Percentiles rank a stretch among this genome's conserved stretches.
Evolutionary conservation across 768 basidiomycete species (phyloP).

Genomic region (Tulasnella sp.): DNA sequence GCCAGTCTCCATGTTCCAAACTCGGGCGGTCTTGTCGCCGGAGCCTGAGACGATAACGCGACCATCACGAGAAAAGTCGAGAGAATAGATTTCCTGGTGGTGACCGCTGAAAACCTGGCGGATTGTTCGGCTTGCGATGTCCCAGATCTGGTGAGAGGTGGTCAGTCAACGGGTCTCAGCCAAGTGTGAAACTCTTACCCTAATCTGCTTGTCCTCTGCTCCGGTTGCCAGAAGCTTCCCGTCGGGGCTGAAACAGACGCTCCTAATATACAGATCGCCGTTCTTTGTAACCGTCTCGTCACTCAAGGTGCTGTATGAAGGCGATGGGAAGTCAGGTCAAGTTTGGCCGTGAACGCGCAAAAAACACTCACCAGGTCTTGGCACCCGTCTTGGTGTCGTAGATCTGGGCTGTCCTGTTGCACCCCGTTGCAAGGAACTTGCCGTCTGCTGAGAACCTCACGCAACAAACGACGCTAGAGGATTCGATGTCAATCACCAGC

Average conservation of each 20-base stretch:
- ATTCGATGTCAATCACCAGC: background rate
- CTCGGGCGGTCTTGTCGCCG: conserved; percentile 63
- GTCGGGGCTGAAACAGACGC: conserved; percentile 74
- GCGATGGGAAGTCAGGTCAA: conserved; percentile 13
- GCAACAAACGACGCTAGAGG: conserved; percentile 71
- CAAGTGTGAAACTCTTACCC: conserved; percentile 50
- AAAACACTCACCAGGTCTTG: conserved; percentile 67
- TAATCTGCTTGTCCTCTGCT: conserved; percentile 88
- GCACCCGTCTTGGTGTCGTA: conserved; percentile 85
- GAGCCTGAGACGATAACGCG: conserved; percentile 84
- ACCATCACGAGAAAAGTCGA: conserved; percentile 87
- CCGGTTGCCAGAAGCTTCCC: conserved; percentile 70
- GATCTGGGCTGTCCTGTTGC: conserved; percentile 93
- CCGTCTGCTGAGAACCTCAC: conserved; percentile 94
- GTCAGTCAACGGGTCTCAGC: background rate
- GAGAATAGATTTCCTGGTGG: conserved; percentile 88
- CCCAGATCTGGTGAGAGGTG: conserved; percentile 68
- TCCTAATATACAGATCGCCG: conserved; percentile 85
- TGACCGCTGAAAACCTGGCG: conserved; percentile 82
- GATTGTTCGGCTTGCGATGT: conserved; percentile 75
- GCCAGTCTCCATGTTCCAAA: conserved; percentile 57
- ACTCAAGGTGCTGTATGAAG: conserved; percentile 42
- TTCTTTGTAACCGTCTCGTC: conserved; percentile 71
- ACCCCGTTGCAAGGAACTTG: conserved; percentile 89
- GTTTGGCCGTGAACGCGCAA: conserved; percentile 27